Evolutionary conservation across 768 basidiomycete genomes (phyloP).

Genomic region (Suillus occidentalis): DNA sequence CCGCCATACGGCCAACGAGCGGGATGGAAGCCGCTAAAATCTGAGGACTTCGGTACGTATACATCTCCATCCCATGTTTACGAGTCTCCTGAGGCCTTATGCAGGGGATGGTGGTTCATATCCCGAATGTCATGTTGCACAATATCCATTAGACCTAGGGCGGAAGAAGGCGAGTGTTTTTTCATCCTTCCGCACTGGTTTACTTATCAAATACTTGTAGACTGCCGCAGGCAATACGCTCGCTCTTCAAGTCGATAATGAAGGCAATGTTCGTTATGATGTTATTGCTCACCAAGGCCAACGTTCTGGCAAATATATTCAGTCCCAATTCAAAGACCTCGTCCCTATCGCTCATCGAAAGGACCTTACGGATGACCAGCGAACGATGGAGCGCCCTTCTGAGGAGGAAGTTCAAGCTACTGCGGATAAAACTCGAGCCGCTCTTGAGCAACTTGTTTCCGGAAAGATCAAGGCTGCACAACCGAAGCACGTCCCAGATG

Average conservation of each 20-base stretch:
- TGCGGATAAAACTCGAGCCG: slow-evolving; percentile 85
- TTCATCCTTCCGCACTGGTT: not conserved
- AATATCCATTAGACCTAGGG: slow-evolving; percentile 95
- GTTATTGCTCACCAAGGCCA: slow-evolving; percentile 97
- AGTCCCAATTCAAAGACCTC: slow-evolving; percentile 97
- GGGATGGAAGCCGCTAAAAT: slow-evolving; percentile 83
- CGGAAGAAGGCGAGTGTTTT: slow-evolving; percentile 76
- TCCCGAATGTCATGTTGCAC: slow-evolving; percentile 95
- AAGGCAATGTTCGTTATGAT: slow-evolving; percentile 96
- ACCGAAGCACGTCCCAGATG: slow-evolving; percentile 90
- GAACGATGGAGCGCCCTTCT: slow-evolving; percentile 86
- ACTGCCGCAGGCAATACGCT: slow-evolving; percentile 91
- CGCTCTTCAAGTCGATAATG: slow-evolving; percentile 93
- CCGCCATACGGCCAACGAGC: slow-evolving; percentile 86
- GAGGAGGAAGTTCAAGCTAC: slow-evolving; percentile 93
- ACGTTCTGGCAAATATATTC: slow-evolving; percentile 79
- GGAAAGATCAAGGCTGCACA: slow-evolving; percentile 99
- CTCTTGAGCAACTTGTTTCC: slow-evolving; percentile 90
- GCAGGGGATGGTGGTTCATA: slow-evolving; percentile 83
- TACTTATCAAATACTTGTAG: slow-evolving; percentile 36
- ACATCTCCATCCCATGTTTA: slow-evolving; percentile 7
- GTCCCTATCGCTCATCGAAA: slow-evolving; percentile 89
- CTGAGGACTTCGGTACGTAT: slow-evolving; percentile 78
- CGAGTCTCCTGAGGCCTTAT: slow-evolving; percentile 11
- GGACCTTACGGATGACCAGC: slow-evolving; percentile 75